Conservation (phyloP, 78 protist species). For the Dictyostelium discoideum region DNA sequence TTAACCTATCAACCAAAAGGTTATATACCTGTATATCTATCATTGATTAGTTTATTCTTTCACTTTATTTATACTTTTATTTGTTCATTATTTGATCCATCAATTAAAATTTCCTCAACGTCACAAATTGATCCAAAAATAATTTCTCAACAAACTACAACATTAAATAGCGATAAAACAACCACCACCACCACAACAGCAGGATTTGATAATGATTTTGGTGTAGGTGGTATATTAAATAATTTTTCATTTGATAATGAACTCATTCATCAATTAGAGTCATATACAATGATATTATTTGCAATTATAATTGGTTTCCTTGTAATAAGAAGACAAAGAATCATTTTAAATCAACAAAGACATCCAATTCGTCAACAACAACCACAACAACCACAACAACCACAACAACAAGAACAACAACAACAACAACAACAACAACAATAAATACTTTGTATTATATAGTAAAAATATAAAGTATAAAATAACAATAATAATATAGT, state of each 20-base stretch:
- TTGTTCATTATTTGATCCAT: conserved; percentile 30
- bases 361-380: neutral
- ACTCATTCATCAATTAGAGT: neutral
- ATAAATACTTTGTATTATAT: too few relatives aligned
- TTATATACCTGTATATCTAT: conserved; percentile 79
- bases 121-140: neutral
- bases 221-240: neutral
- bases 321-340: conserved; percentile 68
- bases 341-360: conserved; percentile 20
- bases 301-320: conserved; percentile 32
- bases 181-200: neutral
- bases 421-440: neutral
- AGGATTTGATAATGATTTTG: neutral
- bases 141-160: neutral
- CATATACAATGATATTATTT: conserved; percentile 15
- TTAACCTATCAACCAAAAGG: conserved; percentile 61
- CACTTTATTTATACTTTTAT: conserved; percentile 44
- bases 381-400: neutral
- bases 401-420: neutral
- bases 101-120: neutral
- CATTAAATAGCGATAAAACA: neutral
- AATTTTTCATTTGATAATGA: neutral
- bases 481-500: neutral
- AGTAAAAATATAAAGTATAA: too few relatives aligned
- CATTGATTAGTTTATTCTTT: conserved; percentile 61